Percentiles rank a stretch among this genome's conserved stretches.
Conservation (phyloP, 768 basidiomycete genomes). For the Clavaria fumosa region DNA sequence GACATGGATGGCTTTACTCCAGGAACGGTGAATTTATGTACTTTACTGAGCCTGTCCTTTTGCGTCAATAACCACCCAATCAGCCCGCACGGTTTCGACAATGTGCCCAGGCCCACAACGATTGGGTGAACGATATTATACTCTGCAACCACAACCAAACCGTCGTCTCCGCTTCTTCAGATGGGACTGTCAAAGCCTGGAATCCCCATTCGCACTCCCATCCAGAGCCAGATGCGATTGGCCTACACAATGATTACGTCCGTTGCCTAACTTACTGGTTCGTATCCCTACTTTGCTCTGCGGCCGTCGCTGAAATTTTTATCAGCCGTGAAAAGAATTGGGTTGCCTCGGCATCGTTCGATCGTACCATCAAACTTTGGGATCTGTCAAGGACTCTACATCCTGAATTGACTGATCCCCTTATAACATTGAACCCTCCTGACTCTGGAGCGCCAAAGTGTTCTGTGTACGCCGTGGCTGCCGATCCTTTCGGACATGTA, state of each 20-base stretch:
- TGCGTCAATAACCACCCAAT: too few relatives aligned
- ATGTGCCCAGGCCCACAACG: constrained; percentile 75
- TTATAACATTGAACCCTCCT: constrained; percentile 52
- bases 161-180: constrained; percentile 91
- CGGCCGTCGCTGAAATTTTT: constrained; percentile 6
- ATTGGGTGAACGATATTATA: constrained; percentile 93
- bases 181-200: constrained; percentile 92
- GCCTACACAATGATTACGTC: constrained; percentile 75
- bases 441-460: constrained; percentile 53
- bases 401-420: constrained; percentile 25
- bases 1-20: constrained; percentile 38
- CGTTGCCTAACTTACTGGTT: constrained; percentile 66
- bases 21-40: constrained; percentile 28
- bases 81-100: constrained; percentile 65
- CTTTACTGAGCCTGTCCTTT: constrained; percentile 1
- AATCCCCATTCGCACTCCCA: constrained; percentile 54
- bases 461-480: constrained; percentile 64
- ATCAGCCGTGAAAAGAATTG: constrained; percentile 64
- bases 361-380: constrained; percentile 90
- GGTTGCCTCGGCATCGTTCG: constrained; percentile 90
- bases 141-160: constrained; percentile 89
- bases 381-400: constrained; percentile 40
- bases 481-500: constrained; percentile 63
- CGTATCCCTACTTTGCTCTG: constrained; percentile 10
- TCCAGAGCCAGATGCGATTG: constrained; percentile 51